These are phyloP conservation scores for Aurifilum marmelostoma DNA, from an alignment of 2,329 filamentous ascomycete genomes.

Conservation along the genomic window DNA sequence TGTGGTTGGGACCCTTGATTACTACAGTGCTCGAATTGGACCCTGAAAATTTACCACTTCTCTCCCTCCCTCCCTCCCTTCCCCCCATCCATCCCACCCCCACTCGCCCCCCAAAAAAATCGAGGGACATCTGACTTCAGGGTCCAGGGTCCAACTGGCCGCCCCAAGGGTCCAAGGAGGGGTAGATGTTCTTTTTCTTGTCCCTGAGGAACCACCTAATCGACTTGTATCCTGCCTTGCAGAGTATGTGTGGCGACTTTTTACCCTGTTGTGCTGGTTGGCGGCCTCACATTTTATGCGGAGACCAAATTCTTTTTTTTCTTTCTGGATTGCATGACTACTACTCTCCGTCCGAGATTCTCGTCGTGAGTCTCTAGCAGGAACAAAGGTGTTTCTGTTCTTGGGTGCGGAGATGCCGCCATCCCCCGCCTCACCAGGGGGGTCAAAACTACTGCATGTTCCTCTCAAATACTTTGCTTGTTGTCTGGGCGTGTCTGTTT, in stretches of 20 bases:
- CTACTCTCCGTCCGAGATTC: neutral
- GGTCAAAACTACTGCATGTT: neutral
- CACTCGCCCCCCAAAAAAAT: neutral
- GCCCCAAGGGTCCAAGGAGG: neutral
- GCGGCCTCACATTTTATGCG: neutral
- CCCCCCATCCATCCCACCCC: neutral
- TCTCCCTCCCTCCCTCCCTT: neutral
- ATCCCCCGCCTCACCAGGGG: neutral
- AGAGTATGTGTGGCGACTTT: neutral
- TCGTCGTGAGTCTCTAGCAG: neutral
- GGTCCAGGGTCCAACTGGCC: neutral
- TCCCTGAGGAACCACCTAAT: neutral
- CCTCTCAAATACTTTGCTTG: neutral
- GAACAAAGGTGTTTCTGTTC: neutral
- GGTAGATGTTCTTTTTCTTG: neutral
- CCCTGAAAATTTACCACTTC: neutral
- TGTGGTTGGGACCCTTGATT: conserved; percentile 3
- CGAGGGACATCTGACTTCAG: neutral
- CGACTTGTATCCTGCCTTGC: neutral
- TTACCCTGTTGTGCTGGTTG: neutral
- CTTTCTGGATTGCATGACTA: neutral
- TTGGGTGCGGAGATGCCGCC: neutral
- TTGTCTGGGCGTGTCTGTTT: neutral
- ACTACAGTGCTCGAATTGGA: neutral
- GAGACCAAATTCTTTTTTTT: neutral